A percentile compares a stretch with the other conserved stretches of the same genome.
Evolutionary conservation across 1,139 yeast genomes (phyloP).

Genomic region (Hemisphaericaspora subhashii): DNA sequence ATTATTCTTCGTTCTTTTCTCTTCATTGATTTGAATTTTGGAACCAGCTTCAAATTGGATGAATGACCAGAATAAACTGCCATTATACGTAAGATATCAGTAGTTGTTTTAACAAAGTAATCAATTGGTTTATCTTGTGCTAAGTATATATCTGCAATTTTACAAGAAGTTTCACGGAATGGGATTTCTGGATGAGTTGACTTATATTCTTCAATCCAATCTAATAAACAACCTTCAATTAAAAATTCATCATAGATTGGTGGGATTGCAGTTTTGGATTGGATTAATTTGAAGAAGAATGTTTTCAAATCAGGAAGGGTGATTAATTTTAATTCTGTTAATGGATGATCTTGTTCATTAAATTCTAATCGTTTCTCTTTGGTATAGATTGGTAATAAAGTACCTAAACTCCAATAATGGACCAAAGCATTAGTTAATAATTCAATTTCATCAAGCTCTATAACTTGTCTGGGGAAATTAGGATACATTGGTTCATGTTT

Average conservation of each 20-base stretch:
- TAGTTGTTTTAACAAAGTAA: slow-evolving; percentile 10
- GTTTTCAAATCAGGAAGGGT: slow-evolving; percentile 8
- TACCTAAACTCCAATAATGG: slow-evolving; percentile 11
- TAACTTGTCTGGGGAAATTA: slow-evolving; percentile 14
- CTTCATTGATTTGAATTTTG: slow-evolving; percentile 8
- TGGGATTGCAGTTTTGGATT: slow-evolving; percentile 11
- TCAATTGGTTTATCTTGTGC: slow-evolving; percentile 8
- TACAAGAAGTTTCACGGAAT: slow-evolving; percentile 13
- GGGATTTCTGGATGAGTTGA: slow-evolving; percentile 8
- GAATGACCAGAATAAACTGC: slow-evolving; percentile 9
- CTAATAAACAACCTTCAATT: slow-evolving; percentile 4
- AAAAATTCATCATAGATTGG: slow-evolving; percentile 5
- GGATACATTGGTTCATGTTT: slow-evolving; percentile 10
- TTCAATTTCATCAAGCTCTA: slow-evolving; percentile 7
- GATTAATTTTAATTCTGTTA: slow-evolving; percentile 1
- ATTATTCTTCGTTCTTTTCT: slow-evolving; percentile 10
- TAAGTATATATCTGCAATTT: slow-evolving; percentile 9
- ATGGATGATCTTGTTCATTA: slow-evolving; percentile 6
- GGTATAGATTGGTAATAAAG: slow-evolving; percentile 5
- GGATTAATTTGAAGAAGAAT: slow-evolving; percentile 9
- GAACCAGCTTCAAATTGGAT: slow-evolving; percentile 5
- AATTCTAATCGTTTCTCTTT: slow-evolving; percentile 7
- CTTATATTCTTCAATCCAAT: slow-evolving; percentile 10
- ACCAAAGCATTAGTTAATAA: slow-evolving; percentile 10
- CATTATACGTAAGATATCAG: slow-evolving; percentile 14